Base-by-base conservation (phyloP, 2,329 filamentous ascomycete species). In the Epichloe coenophiala region DNA sequence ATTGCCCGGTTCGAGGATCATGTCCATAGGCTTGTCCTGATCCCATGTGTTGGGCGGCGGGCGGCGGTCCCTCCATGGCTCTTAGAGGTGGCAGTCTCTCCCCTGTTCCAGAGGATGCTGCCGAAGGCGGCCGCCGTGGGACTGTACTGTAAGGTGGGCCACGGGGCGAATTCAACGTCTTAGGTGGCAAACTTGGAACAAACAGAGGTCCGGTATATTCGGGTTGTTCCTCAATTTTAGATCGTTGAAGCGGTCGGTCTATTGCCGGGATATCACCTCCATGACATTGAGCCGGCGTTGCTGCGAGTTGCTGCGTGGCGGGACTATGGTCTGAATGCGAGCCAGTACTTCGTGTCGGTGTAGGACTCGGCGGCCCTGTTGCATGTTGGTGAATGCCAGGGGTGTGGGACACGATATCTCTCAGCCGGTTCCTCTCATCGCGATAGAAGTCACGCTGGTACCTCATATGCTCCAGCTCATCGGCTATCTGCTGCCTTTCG, bases 391-490 rank as follows among this genome's bases (percentile, higher is more conserved):
- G 72, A 55, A 77, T 74, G 33, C 75, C 73, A 2, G 80, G 76
- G 4, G 78, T 78, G 54, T 78, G 75, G 46, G 74, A 67, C 1
- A 88, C 71, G 36, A 88, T 67, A n/a, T 83, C 78, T 48, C 80
- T 74, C 54, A 90, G 76, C 46, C 84, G 78, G 59, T 89, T 83
- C 47, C 86, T 74, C 58, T 93, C 86, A 8, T 72, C 71, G 44
- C 81, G 77, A 63, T 91, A 91, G 63, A 81, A 88, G 53, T 91
- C 84, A 33, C 77, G 73, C 59, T 89, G 83, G 39, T 77, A 78
- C 53, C 74, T 74, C 35, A 76, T 54, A 8, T 78, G 73, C 35
- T 76, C 73, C 6, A 78, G 62, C 31, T 71, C 69, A 35, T 71
- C 69, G 51, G 76, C 69, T 52, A 88, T 67, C n/a, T 88, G 81